These are phyloP conservation scores for Colletotrichum camelliae DNA, from an alignment of 2,329 filamentous ascomycete genomes.

Conservation along the genomic window DNA sequence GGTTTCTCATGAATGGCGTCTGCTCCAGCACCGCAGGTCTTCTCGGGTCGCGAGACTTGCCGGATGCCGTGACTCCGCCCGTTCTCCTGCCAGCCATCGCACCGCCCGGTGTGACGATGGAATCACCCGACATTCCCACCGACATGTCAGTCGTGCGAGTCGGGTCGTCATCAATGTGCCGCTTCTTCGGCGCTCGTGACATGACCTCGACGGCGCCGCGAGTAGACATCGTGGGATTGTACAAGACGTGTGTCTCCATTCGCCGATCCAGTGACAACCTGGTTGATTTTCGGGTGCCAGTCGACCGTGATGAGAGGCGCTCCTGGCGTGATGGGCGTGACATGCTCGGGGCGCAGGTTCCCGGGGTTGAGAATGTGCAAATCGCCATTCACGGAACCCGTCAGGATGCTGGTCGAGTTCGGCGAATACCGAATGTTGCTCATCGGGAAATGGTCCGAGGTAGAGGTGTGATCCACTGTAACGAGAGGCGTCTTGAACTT, in stretches of 20 bases:
- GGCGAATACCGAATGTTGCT: conserved; percentile 91
- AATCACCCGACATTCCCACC: conserved; percentile 81
- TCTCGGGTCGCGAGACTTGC: conserved; percentile 77
- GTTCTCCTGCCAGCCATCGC: conserved; percentile 55
- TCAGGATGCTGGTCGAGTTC: conserved; percentile 82
- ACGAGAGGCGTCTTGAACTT: conserved; percentile 94
- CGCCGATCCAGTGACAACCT: conserved; percentile 92
- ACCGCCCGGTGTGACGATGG: conserved; percentile 74
- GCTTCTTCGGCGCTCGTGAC: conserved; percentile 91
- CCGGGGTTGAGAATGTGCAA: conserved; percentile 94
- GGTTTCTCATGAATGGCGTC: conserved; percentile 89
- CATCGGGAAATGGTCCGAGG: conserved; percentile 81
- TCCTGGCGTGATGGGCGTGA: conserved; percentile 87
- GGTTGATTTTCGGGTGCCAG: conserved; percentile 95
- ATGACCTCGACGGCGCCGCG: conserved; percentile 88
- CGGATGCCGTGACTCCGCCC: conserved; percentile 78
- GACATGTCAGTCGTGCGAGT: conserved; percentile 84
- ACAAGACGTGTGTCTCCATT: conserved; percentile 88
- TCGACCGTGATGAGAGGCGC: conserved; percentile 82
- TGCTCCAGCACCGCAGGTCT: conserved; percentile 83
- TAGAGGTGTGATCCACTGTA: conserved; percentile 79
- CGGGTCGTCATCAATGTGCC: conserved; percentile 93
- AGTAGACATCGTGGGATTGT: conserved; percentile 82
- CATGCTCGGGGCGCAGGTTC: conserved; percentile 82
- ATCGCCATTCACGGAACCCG: conserved; percentile 84